phyloP scores from a whole-genome alignment of 1,139 yeast species.

The Taphrina pruni region DNA sequence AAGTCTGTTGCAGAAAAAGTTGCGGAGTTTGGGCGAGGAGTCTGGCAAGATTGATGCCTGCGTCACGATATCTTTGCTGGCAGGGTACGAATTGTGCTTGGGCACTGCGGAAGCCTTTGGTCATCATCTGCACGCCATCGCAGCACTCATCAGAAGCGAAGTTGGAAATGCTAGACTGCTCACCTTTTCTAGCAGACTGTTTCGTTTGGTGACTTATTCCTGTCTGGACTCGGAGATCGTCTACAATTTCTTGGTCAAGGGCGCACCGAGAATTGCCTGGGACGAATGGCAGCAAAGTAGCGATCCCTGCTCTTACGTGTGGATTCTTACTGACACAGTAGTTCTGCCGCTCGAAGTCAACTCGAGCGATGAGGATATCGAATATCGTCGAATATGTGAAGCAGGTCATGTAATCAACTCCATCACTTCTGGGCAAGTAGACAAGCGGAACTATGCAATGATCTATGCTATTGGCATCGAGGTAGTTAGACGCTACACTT shows the following conservation, averaged over 20 bases:
- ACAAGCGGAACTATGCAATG: too few species aligned
- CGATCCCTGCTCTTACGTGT: too few species aligned
- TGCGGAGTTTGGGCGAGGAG: not conserved
- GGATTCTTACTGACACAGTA: not conserved
- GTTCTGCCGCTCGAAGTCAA: not conserved
- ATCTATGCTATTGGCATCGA: not conserved
- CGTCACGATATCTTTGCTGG: not conserved
- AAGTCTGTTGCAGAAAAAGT: slow-evolving; percentile 2
- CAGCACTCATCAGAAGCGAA: slow-evolving; percentile 5
- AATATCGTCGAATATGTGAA: slow-evolving; percentile 1
- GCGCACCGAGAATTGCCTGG: slow-evolving; percentile 1
- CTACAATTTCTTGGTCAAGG: not conserved
- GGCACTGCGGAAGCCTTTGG: slow-evolving; percentile 8
- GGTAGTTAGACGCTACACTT: not conserved
- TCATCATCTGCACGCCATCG: not conserved
- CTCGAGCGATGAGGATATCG: not conserved
- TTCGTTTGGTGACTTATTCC: not conserved
- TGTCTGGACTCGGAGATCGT: slow-evolving; percentile 4
- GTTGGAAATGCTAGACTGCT: not conserved
- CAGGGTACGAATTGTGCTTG: slow-evolving; percentile 5
- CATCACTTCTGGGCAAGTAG: not conserved
- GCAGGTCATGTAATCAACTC: not conserved
- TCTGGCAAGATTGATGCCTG: not conserved
- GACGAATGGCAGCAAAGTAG: slow-evolving; percentile 6
- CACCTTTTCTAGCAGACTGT: not conserved